Evolutionary conservation across 2,329 filamentous ascomycete species (phyloP), one percentile per base, ranked within the genome.

Genomic region (Cladosporium oxysporum): DNA sequence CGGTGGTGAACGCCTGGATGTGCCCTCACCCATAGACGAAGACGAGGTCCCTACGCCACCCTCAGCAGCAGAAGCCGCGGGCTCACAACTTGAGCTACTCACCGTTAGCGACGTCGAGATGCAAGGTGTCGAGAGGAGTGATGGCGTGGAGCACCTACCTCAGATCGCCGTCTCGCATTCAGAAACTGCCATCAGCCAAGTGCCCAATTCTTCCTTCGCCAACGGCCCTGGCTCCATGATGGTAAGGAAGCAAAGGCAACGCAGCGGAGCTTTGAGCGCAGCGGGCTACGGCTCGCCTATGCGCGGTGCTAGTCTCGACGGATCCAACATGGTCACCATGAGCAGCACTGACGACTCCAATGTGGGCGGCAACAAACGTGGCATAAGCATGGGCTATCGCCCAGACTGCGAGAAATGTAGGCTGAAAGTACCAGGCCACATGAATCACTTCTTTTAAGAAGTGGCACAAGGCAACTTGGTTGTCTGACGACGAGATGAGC

Each of bases 331-430:
- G 35, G 21, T 35, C 5, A 44, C 35, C 12, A 26, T 44, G n/a
- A 26, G 31, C 21, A 14, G 26, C 6, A 35, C 33, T 35, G 33
- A 28, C 0, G 58, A 62, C 18, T 52, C 50, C 1, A 66, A 74
- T 2, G 55, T 23, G 57, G 28, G 26, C 16, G 29, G 18, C 26
- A 76, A 77, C 64, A 78, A 75, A 28, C 74, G 69, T 31, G 73
- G 79, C 47, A 79, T 82, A 65, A 79, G 78, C 67, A 82, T 84
- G 78, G 82, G 82, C 16, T 84, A 79, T 68, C 74, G 81, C 31
- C 78, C 81, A 12, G 82, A 84, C 67, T 84, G 82, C 69, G 80
- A 83, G 57, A 83, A 83, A 71, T 84, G 82, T 69, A 74, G 76
- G 63, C 73, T 76, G 67, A 73, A 77, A 63, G 79, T 83, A n/a